These are phyloP conservation scores for Cutaneotrichosporon spelunceum DNA, from an alignment of 1,284 basidiomycete species.

Conservation along the genomic window DNA sequence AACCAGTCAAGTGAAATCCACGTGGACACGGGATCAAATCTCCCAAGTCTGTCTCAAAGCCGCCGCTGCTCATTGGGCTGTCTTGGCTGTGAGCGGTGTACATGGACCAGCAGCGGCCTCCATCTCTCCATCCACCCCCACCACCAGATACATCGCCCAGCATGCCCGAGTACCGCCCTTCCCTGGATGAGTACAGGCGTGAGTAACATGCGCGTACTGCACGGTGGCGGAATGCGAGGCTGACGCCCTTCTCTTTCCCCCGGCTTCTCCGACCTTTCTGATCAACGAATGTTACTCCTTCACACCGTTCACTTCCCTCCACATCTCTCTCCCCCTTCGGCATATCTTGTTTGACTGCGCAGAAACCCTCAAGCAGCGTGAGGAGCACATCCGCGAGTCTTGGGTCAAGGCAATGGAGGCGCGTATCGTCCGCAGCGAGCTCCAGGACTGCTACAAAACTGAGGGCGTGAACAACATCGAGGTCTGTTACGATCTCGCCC, in stretches of 20 bases:
- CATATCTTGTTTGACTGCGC: conserved; percentile 9
- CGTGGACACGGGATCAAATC: conserved; percentile 14
- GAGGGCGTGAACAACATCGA: conserved; percentile 92
- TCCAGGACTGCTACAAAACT: conserved; percentile 83
- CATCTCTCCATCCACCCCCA: conserved; percentile 9
- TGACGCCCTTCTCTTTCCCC: neutral
- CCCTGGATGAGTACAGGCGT: conserved; percentile 43
- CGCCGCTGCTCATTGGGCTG: conserved; percentile 18
- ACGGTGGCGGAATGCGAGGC: neutral
- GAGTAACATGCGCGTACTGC: conserved; percentile 15
- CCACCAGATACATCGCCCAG: conserved; percentile 10
- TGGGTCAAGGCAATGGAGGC: conserved; percentile 96
- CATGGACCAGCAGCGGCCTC: neutral
- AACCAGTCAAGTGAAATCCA: neutral
- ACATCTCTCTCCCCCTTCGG: neutral
- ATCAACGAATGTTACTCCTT: neutral
- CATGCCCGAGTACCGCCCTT: conserved; percentile 29
- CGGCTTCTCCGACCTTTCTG: neutral
- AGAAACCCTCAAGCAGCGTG: conserved; percentile 60
- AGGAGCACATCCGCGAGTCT: conserved; percentile 78
- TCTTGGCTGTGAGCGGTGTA: neutral
- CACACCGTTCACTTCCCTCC: neutral
- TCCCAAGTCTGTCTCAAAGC: conserved; percentile 11
- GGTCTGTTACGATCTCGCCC: conserved; percentile 80
- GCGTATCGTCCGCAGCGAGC: conserved; percentile 81